Conservation (phyloP, 441 rosid species). For the Breynia disticha region DNA sequence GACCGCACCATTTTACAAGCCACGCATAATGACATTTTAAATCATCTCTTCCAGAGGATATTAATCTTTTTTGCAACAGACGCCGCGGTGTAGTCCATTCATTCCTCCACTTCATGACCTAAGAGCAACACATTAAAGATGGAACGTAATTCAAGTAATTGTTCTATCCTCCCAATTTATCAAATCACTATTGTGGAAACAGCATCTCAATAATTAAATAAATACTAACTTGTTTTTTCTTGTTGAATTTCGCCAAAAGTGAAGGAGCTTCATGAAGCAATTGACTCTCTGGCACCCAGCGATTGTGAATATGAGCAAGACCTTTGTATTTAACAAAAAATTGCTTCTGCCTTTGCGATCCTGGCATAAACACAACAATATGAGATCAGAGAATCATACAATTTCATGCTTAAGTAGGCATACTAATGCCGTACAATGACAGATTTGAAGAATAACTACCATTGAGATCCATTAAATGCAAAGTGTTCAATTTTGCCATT, state of each 20-base stretch:
- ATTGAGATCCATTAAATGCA: no score
- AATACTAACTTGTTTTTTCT: conserved; percentile 31
- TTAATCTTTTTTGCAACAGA: conserved; percentile 31
- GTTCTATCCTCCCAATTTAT: neutral
- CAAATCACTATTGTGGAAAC: neutral
- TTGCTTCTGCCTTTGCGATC: conserved; percentile 24
- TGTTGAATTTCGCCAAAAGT: conserved; percentile 34
- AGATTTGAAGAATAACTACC: neutral
- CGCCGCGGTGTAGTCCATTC: conserved; percentile 49
- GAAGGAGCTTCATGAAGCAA: conserved; percentile 36
- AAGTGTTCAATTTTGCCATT: no score
- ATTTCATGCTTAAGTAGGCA: neutral
- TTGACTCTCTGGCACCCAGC: conserved; percentile 35
- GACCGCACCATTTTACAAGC: conserved; percentile 65
- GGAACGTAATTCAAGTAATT: neutral
- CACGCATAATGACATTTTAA: conserved; percentile 32
- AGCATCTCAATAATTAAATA: neutral
- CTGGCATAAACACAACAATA: conserved; percentile 18
- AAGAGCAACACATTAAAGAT: conserved; percentile 6
- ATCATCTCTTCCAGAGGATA: conserved; percentile 20
- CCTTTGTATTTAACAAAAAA: conserved; percentile 41
- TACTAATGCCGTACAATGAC: neutral
- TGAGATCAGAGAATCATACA: conserved; percentile 1
- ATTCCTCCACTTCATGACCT: conserved; percentile 33
- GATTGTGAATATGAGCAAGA: conserved; percentile 47